Base-by-base conservation (phyloP, 768 basidiomycete genomes). In the Amanita jacksonii region DNA sequence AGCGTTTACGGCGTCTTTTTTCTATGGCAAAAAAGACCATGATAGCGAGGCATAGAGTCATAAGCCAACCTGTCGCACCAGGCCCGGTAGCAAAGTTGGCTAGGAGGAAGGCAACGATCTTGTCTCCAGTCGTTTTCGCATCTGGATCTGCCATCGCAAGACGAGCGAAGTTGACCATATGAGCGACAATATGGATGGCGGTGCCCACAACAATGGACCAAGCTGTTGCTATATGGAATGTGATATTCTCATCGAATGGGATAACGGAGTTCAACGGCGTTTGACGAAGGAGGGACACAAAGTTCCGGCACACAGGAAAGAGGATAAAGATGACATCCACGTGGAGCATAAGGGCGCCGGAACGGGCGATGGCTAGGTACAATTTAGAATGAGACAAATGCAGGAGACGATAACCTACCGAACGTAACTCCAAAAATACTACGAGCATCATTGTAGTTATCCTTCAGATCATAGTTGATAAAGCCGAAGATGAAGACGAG, bases 311-410 rank as follows among this genome's bases (percentile, higher is more conserved):
- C 59, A 97, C 77, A 20, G 93, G 94, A 23, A 98, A 76, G 39
- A 97, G 79, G 62, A 98, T 92, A 69, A 94, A 88, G 50, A 88
- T 78, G 48, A 90, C 81, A 63, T 96, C 88, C 54, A 94, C 73
- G 54, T 96, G 90, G 7, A 96, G 76, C 39, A 93, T 79, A 35
- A 96, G 79, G 4, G 93, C 94, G 33, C 92, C 85, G 3, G 82
- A 64, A 61, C 91, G 82, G 38, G 93, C 91, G 52, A 88, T 84
- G 34, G 81, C 91, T 93, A 51, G 8, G 40, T 37, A 28, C 41
- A 77, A 76, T 37, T 70, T 70, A 48, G 19, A 44, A n/a, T 32
- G 41, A 12, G 3, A 12, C 27, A 7, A 23, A 31, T 15, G 27
- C 12, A 78, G 77, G 37, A 73, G 72, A 46, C 28, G 3, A 28